Percentiles rank a stretch among this genome's conserved stretches.
These are phyloP conservation scores for Chamaenerion angustifolium DNA, from an alignment of 345 rosid species.

Conservation along the genomic window DNA sequence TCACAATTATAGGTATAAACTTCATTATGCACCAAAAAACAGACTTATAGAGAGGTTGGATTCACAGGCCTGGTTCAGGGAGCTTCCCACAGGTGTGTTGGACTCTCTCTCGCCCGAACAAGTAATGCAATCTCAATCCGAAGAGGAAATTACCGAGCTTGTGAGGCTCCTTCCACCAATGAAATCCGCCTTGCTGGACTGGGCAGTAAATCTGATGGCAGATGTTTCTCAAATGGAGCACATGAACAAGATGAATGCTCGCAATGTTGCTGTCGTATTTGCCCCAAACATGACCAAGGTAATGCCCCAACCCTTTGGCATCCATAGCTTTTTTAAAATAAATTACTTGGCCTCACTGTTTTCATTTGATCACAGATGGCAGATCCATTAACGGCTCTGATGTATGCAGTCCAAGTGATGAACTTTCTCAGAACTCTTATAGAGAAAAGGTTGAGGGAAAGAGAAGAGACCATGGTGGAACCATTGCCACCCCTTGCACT, in stretches of 20 bases:
- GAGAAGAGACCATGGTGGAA: conserved; percentile 44
- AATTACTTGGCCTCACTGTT: neutral
- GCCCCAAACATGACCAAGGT: conserved; percentile 99
- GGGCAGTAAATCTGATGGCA: conserved; percentile 94
- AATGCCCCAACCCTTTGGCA: conserved; percentile 1
- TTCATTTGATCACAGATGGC: conserved; percentile 52
- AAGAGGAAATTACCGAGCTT: conserved; percentile 77
- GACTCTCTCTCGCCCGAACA: conserved; percentile 79
- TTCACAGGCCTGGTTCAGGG: conserved; percentile 93
- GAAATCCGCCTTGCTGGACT: conserved; percentile 78
- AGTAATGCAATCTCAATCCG: conserved; percentile 77
- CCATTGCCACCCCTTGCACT: conserved; percentile 19
- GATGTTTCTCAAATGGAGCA: conserved; percentile 81
- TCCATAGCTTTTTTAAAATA: no score
- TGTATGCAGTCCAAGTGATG: conserved; percentile 97
- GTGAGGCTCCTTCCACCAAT: conserved; percentile 75
- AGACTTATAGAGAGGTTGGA: no score
- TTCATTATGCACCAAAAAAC: no score
- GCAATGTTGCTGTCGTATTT: conserved; percentile 89
- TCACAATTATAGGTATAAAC: no score
- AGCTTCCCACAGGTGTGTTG: conserved; percentile 84
- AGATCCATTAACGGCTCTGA: conserved; percentile 91
- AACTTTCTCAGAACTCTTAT: conserved; percentile 81
- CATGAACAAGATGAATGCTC: conserved; percentile 92
- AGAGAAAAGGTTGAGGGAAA: conserved; percentile 43